Percentiles rank a stretch among this genome's conserved stretches.
These are phyloP conservation scores for Lepiota brunneoincarnata DNA, from an alignment of 768 basidiomycete species.

Conservation along the genomic window DNA sequence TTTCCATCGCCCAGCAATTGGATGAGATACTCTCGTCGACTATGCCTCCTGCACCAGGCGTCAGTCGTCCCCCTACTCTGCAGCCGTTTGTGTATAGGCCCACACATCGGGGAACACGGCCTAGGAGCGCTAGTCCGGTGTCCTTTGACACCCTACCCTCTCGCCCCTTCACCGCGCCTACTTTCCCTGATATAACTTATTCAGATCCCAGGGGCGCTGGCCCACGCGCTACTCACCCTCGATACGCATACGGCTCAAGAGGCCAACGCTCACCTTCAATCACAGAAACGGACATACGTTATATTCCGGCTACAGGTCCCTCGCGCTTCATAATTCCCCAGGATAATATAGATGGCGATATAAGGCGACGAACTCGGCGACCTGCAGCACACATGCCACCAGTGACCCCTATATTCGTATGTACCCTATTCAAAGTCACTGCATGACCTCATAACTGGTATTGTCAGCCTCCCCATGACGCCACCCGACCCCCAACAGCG, in stretches of 20 bases:
- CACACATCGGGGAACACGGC: conserved; percentile 7
- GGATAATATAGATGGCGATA: conserved; percentile 1
- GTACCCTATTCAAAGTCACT: background rate
- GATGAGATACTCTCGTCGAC: conserved; percentile 50
- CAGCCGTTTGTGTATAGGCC: conserved; percentile 17
- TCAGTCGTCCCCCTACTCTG: conserved; percentile 14
- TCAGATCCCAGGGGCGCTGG: background rate
- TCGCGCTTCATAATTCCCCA: background rate
- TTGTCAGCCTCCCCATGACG: background rate
- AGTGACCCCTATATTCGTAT: too few species aligned
- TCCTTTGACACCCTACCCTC: conserved; percentile 13
- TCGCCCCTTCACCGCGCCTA: conserved; percentile 12
- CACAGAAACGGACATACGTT: conserved; percentile 2
- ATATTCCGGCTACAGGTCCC: background rate
- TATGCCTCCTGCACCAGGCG: conserved; percentile 1
- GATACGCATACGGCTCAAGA: background rate
- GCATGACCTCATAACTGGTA: background rate
- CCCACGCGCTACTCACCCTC: background rate
- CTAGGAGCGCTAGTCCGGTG: conserved; percentile 15
- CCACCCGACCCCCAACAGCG: conserved; percentile 23
- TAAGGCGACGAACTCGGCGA: too few species aligned
- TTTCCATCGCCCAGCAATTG: conserved; percentile 56
- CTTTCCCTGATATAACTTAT: conserved; percentile 1
- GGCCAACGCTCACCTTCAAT: background rate
- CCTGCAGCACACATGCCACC: too few species aligned